Evolutionary conservation across 192 early-diverging fungal genomes (phyloP).

Genomic region (Umbelopsis ramanniana): DNA sequence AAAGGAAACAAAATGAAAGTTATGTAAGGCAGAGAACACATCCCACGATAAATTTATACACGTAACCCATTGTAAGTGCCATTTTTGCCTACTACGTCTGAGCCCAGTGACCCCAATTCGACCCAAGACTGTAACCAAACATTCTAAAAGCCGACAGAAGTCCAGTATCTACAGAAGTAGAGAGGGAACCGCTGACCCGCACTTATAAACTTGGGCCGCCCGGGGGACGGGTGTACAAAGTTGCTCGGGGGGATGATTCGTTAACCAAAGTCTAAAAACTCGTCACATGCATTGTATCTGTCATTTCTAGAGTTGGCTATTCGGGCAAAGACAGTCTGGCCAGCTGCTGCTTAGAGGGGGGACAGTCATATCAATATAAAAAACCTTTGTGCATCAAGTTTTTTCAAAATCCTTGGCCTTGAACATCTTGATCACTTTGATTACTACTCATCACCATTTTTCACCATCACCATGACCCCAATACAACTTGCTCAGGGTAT

Average conservation of each 20-base stretch:
- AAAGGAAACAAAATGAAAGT: background rate
- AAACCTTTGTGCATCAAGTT: background rate
- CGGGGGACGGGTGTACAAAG: background rate
- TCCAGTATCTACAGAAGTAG: slow-evolving; percentile 2
- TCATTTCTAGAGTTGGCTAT: background rate
- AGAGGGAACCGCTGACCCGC: slow-evolving; percentile 5
- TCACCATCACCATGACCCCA: background rate
- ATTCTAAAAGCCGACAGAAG: background rate
- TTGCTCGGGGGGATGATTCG: background rate
- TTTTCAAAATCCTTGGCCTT: background rate
- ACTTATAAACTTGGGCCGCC: background rate
- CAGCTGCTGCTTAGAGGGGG: too few relatives aligned
- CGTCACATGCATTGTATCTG: slow-evolving; percentile 17
- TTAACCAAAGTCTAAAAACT: background rate
- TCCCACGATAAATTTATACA: too few relatives aligned
- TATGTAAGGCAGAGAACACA: too few relatives aligned
- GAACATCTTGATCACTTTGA: background rate
- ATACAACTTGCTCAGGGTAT: background rate
- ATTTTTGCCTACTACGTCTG: too few relatives aligned
- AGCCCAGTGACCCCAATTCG: background rate
- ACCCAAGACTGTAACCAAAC: background rate
- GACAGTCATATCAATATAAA: background rate
- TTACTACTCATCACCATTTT: background rate
- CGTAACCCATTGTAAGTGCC: too few relatives aligned
- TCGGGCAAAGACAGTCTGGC: too few relatives aligned